Conservation (phyloP, 345 rosid species). For the Iberis pinnata region DNA sequence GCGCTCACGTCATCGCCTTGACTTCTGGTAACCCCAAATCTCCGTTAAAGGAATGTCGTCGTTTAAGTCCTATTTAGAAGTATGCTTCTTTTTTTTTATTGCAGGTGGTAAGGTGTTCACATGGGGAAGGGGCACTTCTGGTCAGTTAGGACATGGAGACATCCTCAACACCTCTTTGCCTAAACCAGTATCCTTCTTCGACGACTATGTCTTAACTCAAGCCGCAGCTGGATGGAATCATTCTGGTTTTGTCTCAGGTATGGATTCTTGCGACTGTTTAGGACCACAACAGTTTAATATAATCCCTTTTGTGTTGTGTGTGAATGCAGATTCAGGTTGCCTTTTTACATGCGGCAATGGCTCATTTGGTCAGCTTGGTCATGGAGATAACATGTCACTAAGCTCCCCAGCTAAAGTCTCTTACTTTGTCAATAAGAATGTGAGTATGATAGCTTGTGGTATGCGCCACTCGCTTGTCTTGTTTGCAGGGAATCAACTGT, state of each 20-base stretch:
- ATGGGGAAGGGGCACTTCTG: constrained; percentile 94
- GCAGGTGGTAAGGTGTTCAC: constrained; percentile 63
- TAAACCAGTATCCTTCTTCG: constrained; percentile 38
- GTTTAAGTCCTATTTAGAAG: neutral
- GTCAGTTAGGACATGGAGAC: constrained; percentile 87
- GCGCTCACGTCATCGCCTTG: constrained; percentile 83
- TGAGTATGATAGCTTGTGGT: constrained; percentile 69
- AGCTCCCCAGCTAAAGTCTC: constrained; percentile 52
- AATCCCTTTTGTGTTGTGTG: neutral
- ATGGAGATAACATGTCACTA: constrained; percentile 53
- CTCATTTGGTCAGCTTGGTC: constrained; percentile 94
- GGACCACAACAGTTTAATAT: constrained; percentile 5
- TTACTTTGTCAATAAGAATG: constrained; percentile 46
- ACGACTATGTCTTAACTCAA: constrained; percentile 35
- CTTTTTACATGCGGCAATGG: constrained; percentile 88
- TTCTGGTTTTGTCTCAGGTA: constrained; percentile 84
- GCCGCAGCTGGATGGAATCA: constrained; percentile 92
- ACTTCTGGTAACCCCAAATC: constrained; percentile 36
- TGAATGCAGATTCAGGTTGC: constrained; percentile 40
- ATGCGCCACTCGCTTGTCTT: constrained; percentile 92
- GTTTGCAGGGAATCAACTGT: constrained; percentile 47
- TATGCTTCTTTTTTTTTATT: neutral
- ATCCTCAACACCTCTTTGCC: constrained; percentile 38
- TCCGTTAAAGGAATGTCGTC: no score
- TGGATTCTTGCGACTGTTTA: neutral